These are phyloP conservation scores for Phytopythium ostracodes DNA, from an alignment of 352 stramenopile genomes.

Conservation along the genomic window DNA sequence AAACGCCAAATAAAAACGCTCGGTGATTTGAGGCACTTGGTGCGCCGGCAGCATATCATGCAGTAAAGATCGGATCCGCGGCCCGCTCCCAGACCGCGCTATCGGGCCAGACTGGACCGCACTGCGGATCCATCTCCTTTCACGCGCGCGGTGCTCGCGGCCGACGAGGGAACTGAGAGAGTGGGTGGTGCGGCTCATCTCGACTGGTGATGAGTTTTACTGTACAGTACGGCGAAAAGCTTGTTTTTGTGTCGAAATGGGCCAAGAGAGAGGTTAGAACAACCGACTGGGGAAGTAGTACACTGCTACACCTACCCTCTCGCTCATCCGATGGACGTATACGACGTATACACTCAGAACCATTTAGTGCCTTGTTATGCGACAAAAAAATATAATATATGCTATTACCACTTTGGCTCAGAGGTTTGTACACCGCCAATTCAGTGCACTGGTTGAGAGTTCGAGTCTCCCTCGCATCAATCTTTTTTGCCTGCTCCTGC, in stretches of 20 bases:
- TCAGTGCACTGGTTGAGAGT: no score
- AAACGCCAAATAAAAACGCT: not conserved
- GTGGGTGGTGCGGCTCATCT: not conserved
- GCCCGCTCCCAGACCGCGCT: not conserved
- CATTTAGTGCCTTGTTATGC: no score
- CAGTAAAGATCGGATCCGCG: not conserved
- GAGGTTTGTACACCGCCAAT: no score
- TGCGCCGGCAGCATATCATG: not conserved
- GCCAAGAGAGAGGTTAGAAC: no score
- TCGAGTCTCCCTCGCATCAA: no score
- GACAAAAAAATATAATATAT: no score
- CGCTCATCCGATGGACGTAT: no score
- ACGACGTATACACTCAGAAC: no score
- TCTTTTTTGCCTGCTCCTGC: no score
- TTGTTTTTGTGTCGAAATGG: slow-evolving; percentile 2
- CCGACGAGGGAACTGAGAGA: not conserved
- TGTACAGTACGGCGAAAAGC: not conserved
- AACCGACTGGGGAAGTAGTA: no score
- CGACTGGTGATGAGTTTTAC: not conserved
- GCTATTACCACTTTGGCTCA: no score
- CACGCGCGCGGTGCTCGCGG: not conserved
- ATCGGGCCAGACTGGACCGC: not conserved
- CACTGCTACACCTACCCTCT: no score
- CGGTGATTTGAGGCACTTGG: not conserved
- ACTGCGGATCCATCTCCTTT: not conserved